These are phyloP conservation scores for Canavalia ensiformis DNA, from an alignment of 306 rosid genomes.

Conservation along the genomic window DNA sequence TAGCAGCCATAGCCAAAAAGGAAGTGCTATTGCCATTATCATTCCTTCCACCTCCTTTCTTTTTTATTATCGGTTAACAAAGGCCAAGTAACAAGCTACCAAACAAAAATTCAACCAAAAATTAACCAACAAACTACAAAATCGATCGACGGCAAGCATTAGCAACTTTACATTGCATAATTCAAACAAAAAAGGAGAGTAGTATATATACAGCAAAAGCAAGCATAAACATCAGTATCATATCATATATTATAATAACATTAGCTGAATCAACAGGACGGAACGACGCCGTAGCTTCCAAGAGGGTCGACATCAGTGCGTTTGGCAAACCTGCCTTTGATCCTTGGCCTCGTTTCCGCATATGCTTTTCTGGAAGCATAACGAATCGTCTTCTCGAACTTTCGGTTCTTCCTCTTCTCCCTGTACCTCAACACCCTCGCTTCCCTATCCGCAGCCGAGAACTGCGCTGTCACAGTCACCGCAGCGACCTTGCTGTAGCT, in stretches of 20 bases:
- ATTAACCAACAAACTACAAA: slow-evolving; percentile 13
- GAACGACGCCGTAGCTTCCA: slow-evolving; percentile 88
- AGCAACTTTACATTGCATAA: slow-evolving; percentile 54
- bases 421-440: slow-evolving; percentile 96
- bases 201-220: slow-evolving; percentile 31
- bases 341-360: slow-evolving; percentile 93
- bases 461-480: slow-evolving; percentile 54
- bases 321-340: slow-evolving; percentile 95
- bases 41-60: background rate
- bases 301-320: slow-evolving; percentile 70
- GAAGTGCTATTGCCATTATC: background rate
- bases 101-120: background rate
- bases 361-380: slow-evolving; percentile 95
- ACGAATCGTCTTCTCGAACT: slow-evolving; percentile 96
- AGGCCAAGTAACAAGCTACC: background rate
- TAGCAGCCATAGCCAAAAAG: slow-evolving; percentile 1
- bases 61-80: background rate
- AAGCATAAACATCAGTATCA: background rate
- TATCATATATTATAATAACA: background rate
- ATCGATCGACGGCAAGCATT: slow-evolving; percentile 42
- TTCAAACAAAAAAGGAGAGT: slow-evolving; percentile 30
- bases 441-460: slow-evolving; percentile 83
- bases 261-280: slow-evolving; percentile 56
- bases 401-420: slow-evolving; percentile 96
- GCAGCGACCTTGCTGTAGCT: slow-evolving; percentile 61